Evolutionary conservation across 495 filamentous ascomycete species (phyloP).

Genomic region (Immersiella caudata): DNA sequence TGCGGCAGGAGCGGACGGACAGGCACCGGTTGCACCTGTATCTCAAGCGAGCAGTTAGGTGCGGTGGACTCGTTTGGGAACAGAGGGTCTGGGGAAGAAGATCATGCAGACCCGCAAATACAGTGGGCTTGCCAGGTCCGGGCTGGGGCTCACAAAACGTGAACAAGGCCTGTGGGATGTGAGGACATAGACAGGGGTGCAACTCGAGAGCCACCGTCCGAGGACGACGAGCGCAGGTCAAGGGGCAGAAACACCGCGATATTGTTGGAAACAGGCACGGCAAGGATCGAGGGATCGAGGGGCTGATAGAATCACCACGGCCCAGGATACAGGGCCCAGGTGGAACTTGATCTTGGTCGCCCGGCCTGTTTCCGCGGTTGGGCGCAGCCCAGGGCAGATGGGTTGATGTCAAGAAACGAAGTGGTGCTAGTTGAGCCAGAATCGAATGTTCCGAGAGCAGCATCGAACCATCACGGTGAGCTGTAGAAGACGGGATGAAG

Average conservation of each 20-base stretch:
- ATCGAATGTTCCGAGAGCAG: constrained; percentile 35
- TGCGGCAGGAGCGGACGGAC: not conserved
- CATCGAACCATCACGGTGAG: constrained; percentile 33
- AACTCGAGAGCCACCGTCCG: constrained; percentile 9
- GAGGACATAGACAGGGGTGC: constrained; percentile 11
- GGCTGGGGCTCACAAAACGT: constrained; percentile 33
- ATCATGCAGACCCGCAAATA: constrained; percentile 38
- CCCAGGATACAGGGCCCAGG: not conserved
- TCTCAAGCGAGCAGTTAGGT: constrained; percentile 14
- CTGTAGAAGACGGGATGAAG: constrained; percentile 17
- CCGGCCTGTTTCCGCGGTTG: not conserved
- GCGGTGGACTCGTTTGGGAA: constrained; percentile 30
- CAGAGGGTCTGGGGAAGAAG: constrained; percentile 31
- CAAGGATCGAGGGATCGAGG: not conserved
- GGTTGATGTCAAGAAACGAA: constrained; percentile 13
- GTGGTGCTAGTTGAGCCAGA: constrained; percentile 5
- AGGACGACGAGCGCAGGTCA: constrained; percentile 11
- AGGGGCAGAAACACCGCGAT: constrained; percentile 15
- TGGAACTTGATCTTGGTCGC: not conserved
- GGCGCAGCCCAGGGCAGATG: not conserved
- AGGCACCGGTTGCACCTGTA: constrained; percentile 1
- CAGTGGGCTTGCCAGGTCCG: constrained; percentile 29
- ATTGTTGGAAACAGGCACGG: constrained; percentile 4
- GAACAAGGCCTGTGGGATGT: constrained; percentile 30
- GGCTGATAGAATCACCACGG: not conserved